These are phyloP conservation scores for Ascochyta pisi DNA, from an alignment of 2,329 filamentous ascomycete genomes.

Conservation along the genomic window DNA sequence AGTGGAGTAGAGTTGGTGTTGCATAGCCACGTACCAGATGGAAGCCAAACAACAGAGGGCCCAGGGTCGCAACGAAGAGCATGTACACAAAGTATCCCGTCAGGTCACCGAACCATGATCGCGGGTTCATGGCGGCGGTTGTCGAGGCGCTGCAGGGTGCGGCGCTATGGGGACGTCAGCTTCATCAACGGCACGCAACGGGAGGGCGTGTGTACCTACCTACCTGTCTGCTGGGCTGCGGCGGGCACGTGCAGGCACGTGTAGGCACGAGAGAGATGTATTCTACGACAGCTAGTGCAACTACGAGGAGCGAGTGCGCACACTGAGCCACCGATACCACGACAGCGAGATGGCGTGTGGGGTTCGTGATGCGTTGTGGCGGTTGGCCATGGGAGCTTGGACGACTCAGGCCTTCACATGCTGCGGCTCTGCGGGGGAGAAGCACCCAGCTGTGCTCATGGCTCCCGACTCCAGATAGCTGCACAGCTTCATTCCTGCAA, in stretches of 20 bases:
- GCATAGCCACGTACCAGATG: conserved; percentile 70
- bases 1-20: conserved; percentile 14
- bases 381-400: conserved; percentile 17
- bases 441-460: conserved; percentile 2
- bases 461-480: background rate
- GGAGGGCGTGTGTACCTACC: conserved; percentile 12
- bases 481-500: conserved; percentile 1
- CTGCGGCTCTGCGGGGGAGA: conserved; percentile 36
- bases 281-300: background rate
- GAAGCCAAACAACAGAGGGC: conserved; percentile 92
- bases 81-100: conserved; percentile 81
- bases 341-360: conserved; percentile 10
- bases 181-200: background rate
- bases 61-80: conserved; percentile 78
- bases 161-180: background rate
- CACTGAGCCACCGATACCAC: background rate
- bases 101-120: conserved; percentile 56
- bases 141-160: background rate
- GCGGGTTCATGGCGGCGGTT: conserved; percentile 44
- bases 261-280: background rate
- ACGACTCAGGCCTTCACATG: conserved; percentile 8
- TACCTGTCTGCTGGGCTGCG: conserved; percentile 14
- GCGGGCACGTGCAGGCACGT: background rate
- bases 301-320: background rate
- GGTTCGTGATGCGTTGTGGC: background rate